Base-by-base conservation (phyloP, 345 rosid species). In the Cardamine resedifolia region DNA sequence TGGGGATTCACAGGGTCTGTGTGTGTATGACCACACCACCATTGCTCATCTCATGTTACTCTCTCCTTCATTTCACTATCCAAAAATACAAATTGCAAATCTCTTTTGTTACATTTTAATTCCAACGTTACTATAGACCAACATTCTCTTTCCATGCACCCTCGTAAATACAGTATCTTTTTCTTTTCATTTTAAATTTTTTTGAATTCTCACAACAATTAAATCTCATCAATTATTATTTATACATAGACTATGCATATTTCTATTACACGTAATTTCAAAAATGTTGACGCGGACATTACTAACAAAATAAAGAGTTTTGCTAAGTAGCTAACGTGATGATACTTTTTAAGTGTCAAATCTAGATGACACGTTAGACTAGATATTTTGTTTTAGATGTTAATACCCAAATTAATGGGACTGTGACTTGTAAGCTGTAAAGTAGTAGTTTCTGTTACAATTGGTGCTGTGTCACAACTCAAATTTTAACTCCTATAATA, bases 11-110 rank as follows among this genome's bases (percentile, higher is more conserved):
- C 73, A 75, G 53, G 73, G 49, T 58, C 27, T 59, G 62, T 74
- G 77, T 58, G 33, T 63, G 8, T 56, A 6, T 67, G 78, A 60
- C 73, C 74, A 75, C 64, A 75, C 57, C 64, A 67, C 74, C 74
- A 75, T 74, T 3, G 72, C 53, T 58, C 63, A 31, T 60, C 41
- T 33, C 70, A 76, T 60, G 74, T 63, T 53, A 26, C 74, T 68
- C n/a, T n/a, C n/a, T n/a, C 34, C 36, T 60, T 50, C 68, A 11
- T 44, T 67, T 58, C 62, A 49, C 27, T 12, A 44, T 73, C 48
- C 65, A 45, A 36, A 23, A 27, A 18, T 66, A 48, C 78, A 74
- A 66, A 38, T 12, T 41, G 4, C 66, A 58, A 49, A 53, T 61
- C 55, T 52, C 39, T 9, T 68, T 75, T 68, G 70, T 57, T 55